Conservation (phyloP, 768 basidiomycete species). For the Kwoniella dejecticola region DNA sequence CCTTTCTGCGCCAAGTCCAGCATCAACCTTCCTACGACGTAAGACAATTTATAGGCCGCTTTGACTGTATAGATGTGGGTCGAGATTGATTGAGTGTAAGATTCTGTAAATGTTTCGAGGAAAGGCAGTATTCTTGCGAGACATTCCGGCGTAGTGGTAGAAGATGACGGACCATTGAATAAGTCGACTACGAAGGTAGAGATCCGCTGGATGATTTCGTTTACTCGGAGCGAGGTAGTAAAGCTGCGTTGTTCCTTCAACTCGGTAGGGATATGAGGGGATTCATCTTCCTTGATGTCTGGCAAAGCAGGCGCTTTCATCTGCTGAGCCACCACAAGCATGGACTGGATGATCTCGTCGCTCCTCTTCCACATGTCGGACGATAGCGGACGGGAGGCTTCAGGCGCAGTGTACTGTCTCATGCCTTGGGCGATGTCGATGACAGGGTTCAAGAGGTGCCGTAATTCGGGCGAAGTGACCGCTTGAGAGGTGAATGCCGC, state of each 20-base stretch:
- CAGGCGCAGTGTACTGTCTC: background rate
- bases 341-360: conserved; percentile 62
- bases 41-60: conserved; percentile 79
- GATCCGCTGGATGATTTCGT: conserved; percentile 58
- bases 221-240: conserved; percentile 17
- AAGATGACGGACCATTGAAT: conserved; percentile 12
- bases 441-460: conserved; percentile 55
- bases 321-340: conserved; percentile 70
- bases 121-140: conserved; percentile 68
- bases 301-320: conserved; percentile 49
- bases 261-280: conserved; percentile 14
- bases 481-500: conserved; percentile 21
- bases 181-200: conserved; percentile 54
- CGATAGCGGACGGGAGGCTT: background rate
- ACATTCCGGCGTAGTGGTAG: conserved; percentile 39
- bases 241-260: conserved; percentile 14
- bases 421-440: conserved; percentile 48
- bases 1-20: conserved; percentile 77
- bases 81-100: conserved; percentile 65
- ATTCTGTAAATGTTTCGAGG: conserved; percentile 65
- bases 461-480: conserved; percentile 37
- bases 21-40: conserved; percentile 73
- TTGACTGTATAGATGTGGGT: conserved; percentile 68
- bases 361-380: conserved; percentile 32
- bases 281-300: conserved; percentile 18